Conservation (phyloP, 345 rosid species). For the Angophora floribunda region DNA sequence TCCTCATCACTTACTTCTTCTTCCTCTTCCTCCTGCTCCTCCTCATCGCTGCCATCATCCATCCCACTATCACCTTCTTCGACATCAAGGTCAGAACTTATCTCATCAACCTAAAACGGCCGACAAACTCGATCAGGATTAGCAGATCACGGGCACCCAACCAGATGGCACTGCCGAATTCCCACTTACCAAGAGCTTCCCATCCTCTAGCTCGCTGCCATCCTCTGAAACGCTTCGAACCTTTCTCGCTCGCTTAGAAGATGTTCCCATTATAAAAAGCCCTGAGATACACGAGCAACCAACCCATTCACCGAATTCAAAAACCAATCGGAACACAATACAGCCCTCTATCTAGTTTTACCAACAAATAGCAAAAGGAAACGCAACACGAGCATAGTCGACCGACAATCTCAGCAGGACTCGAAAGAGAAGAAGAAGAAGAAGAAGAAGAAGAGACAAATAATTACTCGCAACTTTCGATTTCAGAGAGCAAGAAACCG, state of each 20-base stretch:
- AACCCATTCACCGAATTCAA: background rate
- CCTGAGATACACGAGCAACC: background rate
- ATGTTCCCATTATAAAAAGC: slow-evolving; percentile 7
- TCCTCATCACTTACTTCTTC: slow-evolving; percentile 7
- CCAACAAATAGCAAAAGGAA: background rate
- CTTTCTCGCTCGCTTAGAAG: slow-evolving; percentile 22
- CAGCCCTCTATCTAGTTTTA: background rate
- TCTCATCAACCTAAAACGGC: background rate
- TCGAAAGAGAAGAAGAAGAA: background rate
- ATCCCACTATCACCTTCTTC: slow-evolving; percentile 8
- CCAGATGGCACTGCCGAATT: background rate
- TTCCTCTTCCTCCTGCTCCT: background rate
- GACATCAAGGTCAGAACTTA: background rate
- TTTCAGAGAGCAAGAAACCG: background rate
- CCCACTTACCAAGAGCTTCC: background rate
- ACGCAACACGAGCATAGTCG: background rate
- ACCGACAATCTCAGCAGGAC: background rate
- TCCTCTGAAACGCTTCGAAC: slow-evolving; percentile 18
- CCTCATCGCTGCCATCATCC: slow-evolving; percentile 1
- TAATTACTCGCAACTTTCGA: background rate
- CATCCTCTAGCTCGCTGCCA: slow-evolving; percentile 3
- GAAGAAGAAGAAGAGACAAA: background rate
- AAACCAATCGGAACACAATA: background rate
- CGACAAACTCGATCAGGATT: background rate
- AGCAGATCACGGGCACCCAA: background rate